Evolutionary conservation across 1,284 basidiomycete species (phyloP).

Genomic region (Polyporus tsugae): DNA sequence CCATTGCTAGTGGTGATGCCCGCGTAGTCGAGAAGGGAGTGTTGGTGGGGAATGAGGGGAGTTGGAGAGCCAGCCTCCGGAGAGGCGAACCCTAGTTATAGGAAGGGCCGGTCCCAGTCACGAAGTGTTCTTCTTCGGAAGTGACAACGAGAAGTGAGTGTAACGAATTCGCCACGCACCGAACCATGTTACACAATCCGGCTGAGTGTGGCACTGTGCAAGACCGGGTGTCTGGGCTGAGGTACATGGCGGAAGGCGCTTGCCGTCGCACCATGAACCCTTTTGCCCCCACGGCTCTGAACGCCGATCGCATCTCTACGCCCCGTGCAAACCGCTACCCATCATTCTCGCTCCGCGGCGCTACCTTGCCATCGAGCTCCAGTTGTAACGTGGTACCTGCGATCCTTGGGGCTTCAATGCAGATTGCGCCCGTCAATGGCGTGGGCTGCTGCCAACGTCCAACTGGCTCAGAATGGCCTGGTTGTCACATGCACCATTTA

Average conservation of each 20-base stretch:
- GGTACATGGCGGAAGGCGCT: constrained; percentile 22
- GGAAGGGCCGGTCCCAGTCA: constrained; percentile 24
- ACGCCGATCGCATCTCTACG: constrained; percentile 24
- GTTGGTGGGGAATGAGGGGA: constrained; percentile 19
- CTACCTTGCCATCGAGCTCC: constrained; percentile 22
- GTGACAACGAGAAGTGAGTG: constrained; percentile 31
- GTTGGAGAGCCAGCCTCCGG: constrained; percentile 15
- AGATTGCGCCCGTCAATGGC: constrained; percentile 18
- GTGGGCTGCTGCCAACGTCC: constrained; percentile 17
- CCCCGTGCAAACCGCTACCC: constrained; percentile 6
- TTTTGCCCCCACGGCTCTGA: constrained; percentile 8
- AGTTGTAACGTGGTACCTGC: constrained; percentile 18
- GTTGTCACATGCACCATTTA: constrained; percentile 29
- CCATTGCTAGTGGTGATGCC: constrained; percentile 20
- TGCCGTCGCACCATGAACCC: constrained; percentile 2
- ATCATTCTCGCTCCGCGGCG: constrained; percentile 25
- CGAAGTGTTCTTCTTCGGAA: constrained; percentile 27
- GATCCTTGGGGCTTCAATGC: constrained; percentile 13
- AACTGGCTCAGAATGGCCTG: constrained; percentile 26
- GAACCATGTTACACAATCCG: constrained; percentile 28
- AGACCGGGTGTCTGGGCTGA: constrained; percentile 18
- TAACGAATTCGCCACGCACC: constrained; percentile 30
- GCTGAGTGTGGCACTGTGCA: constrained; percentile 24
- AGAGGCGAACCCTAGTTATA: constrained; percentile 24
- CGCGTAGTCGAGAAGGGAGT: background rate